These are phyloP conservation scores for Pseudotsuga menziesii DNA, from an alignment of 75 land plant species.

Conservation along the genomic window DNA sequence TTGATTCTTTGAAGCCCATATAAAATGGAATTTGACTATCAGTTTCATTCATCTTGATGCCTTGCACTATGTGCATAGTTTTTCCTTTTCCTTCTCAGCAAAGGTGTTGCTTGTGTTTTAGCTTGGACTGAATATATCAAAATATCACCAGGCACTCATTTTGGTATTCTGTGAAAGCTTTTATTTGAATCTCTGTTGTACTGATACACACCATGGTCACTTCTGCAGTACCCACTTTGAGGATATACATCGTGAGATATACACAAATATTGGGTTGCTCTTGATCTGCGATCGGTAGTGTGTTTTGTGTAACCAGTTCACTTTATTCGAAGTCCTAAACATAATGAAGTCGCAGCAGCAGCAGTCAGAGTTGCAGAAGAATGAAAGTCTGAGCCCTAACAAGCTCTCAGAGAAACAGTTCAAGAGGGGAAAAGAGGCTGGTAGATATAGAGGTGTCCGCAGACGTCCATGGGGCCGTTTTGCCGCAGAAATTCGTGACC, in stretches of 20 bases:
- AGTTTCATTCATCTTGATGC: no score
- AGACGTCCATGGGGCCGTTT: slow-evolving; percentile 76
- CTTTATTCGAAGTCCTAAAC: neutral
- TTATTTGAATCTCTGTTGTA: neutral
- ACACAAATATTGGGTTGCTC: neutral
- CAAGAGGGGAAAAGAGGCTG: neutral
- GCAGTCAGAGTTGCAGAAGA: neutral
- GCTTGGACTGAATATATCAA: no score
- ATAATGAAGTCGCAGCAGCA: neutral
- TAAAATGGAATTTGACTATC: neutral
- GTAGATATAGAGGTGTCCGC: slow-evolving; percentile 58
- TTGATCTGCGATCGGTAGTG: neutral
- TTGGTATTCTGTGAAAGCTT: no score
- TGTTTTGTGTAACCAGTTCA: neutral
- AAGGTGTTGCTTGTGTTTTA: no score
- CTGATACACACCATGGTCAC: neutral
- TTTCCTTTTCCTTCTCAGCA: no score
- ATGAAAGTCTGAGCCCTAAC: neutral
- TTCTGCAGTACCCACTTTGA: neutral
- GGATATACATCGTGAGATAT: neutral
- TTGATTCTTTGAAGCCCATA: neutral
- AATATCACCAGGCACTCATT: no score
- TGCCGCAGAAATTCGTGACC: slow-evolving; percentile 68
- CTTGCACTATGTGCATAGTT: no score
- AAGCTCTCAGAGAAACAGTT: neutral